Conservation (phyloP, 2,329 filamentous ascomycete genomes). For the Exophiala viscosa region DNA sequence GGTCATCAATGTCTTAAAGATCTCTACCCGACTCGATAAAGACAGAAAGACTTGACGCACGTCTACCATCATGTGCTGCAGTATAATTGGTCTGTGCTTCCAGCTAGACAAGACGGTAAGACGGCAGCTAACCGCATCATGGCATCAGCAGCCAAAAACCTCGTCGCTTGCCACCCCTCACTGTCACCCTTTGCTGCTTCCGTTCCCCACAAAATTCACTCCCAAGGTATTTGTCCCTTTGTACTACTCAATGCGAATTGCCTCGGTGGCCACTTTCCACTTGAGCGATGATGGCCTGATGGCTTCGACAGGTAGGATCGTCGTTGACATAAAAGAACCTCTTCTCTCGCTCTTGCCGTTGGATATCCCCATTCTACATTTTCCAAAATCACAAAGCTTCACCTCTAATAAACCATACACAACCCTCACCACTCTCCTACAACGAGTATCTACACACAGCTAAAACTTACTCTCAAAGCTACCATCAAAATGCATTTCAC, state of each 20-base stretch:
- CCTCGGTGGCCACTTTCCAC: neutral
- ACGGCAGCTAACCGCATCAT: no score
- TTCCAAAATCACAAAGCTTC: neutral
- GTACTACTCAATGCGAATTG: neutral
- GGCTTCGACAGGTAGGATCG: neutral
- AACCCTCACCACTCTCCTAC: neutral
- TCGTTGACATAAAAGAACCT: neutral
- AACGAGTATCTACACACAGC: constrained; percentile 1
- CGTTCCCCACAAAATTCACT: no score
- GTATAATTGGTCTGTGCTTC: constrained; percentile 1
- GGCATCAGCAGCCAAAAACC: neutral
- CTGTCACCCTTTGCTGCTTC: neutral
- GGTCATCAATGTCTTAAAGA: neutral
- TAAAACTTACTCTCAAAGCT: no score
- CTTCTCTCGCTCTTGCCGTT: neutral
- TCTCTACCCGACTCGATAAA: neutral
- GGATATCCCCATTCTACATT: neutral
- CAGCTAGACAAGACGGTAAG: neutral
- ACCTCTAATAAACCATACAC: neutral
- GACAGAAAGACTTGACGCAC: neutral
- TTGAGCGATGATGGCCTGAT: neutral
- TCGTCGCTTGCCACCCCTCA: neutral
- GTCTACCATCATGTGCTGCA: neutral
- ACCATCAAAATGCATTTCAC: constrained; percentile 17
- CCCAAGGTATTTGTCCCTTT: neutral